phyloP scores from a whole-genome alignment of 2,329 filamentous ascomycete species.

The Beauveria pseudobassiana region DNA sequence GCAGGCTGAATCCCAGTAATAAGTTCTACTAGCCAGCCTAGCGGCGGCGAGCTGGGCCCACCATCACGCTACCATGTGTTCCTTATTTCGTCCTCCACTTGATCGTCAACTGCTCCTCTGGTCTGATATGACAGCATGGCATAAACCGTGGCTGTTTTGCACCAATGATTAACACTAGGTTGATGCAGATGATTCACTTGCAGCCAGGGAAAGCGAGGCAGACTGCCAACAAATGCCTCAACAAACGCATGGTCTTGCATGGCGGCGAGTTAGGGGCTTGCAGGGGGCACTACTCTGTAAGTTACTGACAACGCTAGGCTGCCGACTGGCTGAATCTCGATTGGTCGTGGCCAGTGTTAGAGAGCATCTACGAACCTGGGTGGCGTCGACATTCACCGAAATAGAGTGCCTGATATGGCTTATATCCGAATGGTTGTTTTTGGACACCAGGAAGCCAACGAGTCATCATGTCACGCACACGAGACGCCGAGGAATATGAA shows the following conservation, averaged over 20 bases:
- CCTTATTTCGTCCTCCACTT: slow-evolving; percentile 1
- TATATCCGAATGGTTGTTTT: neutral
- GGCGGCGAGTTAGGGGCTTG: neutral
- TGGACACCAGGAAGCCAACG: neutral
- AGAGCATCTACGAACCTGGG: neutral
- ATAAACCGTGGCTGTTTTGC: neutral
- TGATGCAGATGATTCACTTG: neutral
- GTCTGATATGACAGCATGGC: neutral
- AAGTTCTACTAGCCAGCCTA: neutral
- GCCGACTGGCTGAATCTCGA: slow-evolving; percentile 8
- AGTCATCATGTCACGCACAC: neutral
- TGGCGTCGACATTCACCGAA: slow-evolving; percentile 5
- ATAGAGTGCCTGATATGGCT: slow-evolving; percentile 1
- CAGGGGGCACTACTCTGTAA: neutral
- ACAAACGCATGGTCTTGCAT: neutral
- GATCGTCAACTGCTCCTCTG: neutral
- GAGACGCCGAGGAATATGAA: neutral
- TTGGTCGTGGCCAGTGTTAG: neutral
- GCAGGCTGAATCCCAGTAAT: no score
- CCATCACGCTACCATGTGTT: neutral
- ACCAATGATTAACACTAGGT: neutral
- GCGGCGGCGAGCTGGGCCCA: neutral
- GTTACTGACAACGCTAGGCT: neutral
- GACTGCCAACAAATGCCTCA: slow-evolving; percentile 5
- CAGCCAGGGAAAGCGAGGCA: neutral